A percentile compares a stretch with the other conserved stretches of the same genome.
Conservation (phyloP, 2,329 filamentous ascomycete species). For the Graphiopsis chlorocephala region DNA sequence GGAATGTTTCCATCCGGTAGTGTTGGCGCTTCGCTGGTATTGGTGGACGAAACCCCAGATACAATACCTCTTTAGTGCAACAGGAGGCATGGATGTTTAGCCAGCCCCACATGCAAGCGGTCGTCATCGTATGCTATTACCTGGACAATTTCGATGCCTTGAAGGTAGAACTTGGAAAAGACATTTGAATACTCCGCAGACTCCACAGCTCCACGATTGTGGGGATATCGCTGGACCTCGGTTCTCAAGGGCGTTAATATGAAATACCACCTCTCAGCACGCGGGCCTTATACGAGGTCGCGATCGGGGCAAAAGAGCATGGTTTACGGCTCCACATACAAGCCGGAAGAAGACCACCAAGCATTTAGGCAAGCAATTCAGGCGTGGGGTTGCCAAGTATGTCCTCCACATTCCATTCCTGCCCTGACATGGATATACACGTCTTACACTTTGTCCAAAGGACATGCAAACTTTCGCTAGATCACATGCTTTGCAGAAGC, state of each 20-base stretch:
- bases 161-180: not conserved
- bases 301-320: not conserved
- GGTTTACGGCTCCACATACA: slow-evolving; percentile 6
- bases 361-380: slow-evolving; percentile 12
- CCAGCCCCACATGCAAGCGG: not conserved
- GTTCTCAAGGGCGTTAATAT: not conserved
- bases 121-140: not conserved
- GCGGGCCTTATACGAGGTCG: not conserved
- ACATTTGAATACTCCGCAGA: not conserved
- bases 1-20: not conserved
- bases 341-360: not conserved
- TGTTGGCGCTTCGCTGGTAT: not conserved
- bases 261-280: not conserved
- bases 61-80: not conserved
- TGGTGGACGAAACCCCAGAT: not conserved
- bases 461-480: not conserved
- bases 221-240: not conserved
- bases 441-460: not conserved
- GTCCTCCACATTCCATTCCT: not conserved
- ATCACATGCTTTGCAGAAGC: not conserved
- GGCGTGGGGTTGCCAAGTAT: not conserved
- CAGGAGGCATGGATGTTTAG: too few relatives aligned
- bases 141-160: not conserved
- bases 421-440: not conserved
- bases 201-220: not conserved